These are phyloP conservation scores for Fusarium heterosporum DNA, from an alignment of 2,329 filamentous ascomycete species.

Conservation along the genomic window DNA sequence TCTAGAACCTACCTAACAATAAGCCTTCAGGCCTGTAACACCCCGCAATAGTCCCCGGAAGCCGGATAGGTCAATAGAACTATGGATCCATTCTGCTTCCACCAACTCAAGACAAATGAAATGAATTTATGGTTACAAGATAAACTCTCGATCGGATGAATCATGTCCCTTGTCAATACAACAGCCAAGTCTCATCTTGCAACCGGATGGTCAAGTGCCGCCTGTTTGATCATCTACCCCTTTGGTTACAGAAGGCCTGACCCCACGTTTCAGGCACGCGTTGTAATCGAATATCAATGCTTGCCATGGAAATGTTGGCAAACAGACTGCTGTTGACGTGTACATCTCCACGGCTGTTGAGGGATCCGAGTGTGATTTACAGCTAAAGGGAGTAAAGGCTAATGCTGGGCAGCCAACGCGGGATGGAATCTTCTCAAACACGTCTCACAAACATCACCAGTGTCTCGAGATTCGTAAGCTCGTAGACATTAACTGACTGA, in stretches of 20 bases:
- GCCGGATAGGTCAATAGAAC: not conserved
- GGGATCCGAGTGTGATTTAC: not conserved
- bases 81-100: not conserved
- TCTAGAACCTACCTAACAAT: not conserved
- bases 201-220: conserved; percentile 35
- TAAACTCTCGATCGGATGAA: conserved; percentile 7
- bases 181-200: conserved; percentile 30
- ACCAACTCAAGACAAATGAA: not conserved
- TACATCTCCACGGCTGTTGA: not conserved
- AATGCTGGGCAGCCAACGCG: not conserved
- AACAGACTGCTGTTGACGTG: not conserved
- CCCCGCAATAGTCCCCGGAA: conserved; percentile 5
- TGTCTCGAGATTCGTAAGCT: conserved; percentile 22
- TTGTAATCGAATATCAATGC: conserved; percentile 2
- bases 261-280: conserved; percentile 30
- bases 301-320: not conserved
- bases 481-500: conserved; percentile 1
- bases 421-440: conserved; percentile 12
- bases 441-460: conserved; percentile 25
- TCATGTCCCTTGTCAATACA: conserved; percentile 19
- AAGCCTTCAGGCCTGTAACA: not conserved
- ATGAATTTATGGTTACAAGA: not conserved
- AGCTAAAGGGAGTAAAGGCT: too few species aligned
- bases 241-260: conserved; percentile 16
- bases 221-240: conserved; percentile 36